A percentile compares a stretch with the other conserved stretches of the same genome.
phyloP scores from a whole-genome alignment of 139 green algal genomes.

The Tetraselmis striata region DNA sequence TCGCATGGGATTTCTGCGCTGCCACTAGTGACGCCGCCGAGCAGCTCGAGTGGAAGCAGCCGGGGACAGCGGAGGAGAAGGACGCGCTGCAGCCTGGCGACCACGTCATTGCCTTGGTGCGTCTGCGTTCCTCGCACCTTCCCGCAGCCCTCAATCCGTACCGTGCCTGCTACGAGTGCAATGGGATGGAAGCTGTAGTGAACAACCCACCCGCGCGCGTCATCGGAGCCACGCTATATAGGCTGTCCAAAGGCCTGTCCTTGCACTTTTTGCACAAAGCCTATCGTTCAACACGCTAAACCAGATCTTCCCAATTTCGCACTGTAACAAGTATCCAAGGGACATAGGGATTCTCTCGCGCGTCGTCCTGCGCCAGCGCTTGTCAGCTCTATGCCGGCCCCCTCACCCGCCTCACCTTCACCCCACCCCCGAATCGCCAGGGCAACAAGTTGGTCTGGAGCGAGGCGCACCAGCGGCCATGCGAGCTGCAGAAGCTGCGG shows the following conservation, averaged over 20 bases:
- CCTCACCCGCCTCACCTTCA: too few species aligned
- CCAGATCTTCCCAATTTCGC: background rate
- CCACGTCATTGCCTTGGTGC: background rate
- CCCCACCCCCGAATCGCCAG: too few species aligned
- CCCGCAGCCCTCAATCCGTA: too few species aligned
- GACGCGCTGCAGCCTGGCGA: background rate
- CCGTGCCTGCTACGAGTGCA: too few species aligned
- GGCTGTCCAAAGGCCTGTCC: too few species aligned
- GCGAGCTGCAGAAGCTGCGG: background rate
- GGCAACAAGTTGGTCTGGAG: background rate
- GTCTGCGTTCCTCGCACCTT: background rate
- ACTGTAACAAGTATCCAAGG: background rate
- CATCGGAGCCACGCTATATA: too few species aligned
- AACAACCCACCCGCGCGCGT: background rate
- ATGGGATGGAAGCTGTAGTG: background rate
- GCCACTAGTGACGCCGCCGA: background rate
- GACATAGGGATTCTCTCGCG: background rate
- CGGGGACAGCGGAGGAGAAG: background rate
- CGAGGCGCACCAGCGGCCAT: background rate
- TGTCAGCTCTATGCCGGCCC: too few species aligned
- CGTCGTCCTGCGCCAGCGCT: background rate
- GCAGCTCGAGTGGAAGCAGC: background rate
- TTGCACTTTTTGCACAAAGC: too few species aligned
- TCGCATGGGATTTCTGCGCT: background rate
- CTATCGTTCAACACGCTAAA: too few species aligned